Conservation (phyloP, 257 asterid species). For the Avicennia marina region DNA sequence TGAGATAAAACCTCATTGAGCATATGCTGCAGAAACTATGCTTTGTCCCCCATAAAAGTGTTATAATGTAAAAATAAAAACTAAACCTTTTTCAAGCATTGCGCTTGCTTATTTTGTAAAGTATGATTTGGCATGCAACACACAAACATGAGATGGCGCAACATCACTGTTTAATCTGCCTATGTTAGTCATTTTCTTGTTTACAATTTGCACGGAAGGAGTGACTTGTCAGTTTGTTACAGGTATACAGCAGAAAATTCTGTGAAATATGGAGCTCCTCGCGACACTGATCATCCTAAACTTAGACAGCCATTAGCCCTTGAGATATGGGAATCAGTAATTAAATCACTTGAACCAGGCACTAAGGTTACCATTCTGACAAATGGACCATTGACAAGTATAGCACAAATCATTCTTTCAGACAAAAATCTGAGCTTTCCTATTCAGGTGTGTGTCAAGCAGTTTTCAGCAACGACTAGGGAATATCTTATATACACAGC, state of each 20-base stretch:
- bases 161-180: too few relatives aligned
- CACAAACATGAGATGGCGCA: too few relatives aligned
- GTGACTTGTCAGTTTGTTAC: neutral
- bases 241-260: slow-evolving; percentile 82
- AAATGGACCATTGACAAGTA: slow-evolving; percentile 80
- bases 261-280: slow-evolving; percentile 62
- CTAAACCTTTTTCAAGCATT: too few relatives aligned
- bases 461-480: too few relatives aligned
- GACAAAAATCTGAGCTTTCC: slow-evolving; percentile 34
- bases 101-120: too few relatives aligned
- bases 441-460: slow-evolving; percentile 64
- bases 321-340: slow-evolving; percentile 66
- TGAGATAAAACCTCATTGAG: too few relatives aligned
- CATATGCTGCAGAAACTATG: too few relatives aligned
- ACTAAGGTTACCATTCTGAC: slow-evolving; percentile 66
- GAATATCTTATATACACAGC: neutral
- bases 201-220: neutral
- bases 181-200: neutral
- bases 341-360: slow-evolving; percentile 42
- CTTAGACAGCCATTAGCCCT: slow-evolving; percentile 74
- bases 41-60: too few relatives aligned
- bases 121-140: too few relatives aligned
- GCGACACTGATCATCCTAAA: slow-evolving; percentile 73
- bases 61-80: too few relatives aligned
- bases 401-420: slow-evolving; percentile 56